A percentile compares a stretch with the other conserved stretches of the same genome.
Conservation (phyloP, 768 basidiomycete genomes). For the Termitomyces heimii region DNA sequence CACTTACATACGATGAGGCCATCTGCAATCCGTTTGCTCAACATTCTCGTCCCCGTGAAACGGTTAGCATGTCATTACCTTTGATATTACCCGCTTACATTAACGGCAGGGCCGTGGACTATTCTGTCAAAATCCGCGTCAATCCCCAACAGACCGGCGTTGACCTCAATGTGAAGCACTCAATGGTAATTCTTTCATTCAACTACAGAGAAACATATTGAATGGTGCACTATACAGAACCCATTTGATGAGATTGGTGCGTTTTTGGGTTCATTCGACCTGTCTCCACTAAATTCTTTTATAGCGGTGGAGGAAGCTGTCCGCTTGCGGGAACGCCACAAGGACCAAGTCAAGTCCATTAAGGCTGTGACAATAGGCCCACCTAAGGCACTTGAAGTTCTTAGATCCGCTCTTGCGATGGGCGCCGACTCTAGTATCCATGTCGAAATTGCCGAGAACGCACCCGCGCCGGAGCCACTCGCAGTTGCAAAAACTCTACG, state of each 20-base stretch:
- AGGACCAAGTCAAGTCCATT: constrained; percentile 76
- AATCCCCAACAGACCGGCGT: constrained; percentile 93
- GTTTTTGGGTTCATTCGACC: constrained; percentile 5
- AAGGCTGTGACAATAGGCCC: constrained; percentile 94
- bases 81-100: not conserved
- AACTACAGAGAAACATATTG: not conserved
- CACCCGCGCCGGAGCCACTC: constrained; percentile 81
- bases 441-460: constrained; percentile 73
- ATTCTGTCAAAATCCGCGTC: constrained; percentile 97
- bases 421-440: constrained; percentile 93
- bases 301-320: constrained; percentile 96
- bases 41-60: constrained; percentile 94
- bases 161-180: constrained; percentile 97
- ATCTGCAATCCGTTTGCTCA: constrained; percentile 63
- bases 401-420: constrained; percentile 97
- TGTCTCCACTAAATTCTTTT: not conserved
- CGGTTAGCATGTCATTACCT: constrained; percentile 37
- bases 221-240: constrained; percentile 48
- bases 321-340: constrained; percentile 81
- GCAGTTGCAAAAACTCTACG: constrained; percentile 83
- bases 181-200: constrained; percentile 64
- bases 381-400: constrained; percentile 80
- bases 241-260: constrained; percentile 98
- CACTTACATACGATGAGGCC: constrained; percentile 68
- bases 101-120: constrained; percentile 76